Base-by-base conservation (phyloP, 768 basidiomycete genomes). In the Pholiota microspora region DNA sequence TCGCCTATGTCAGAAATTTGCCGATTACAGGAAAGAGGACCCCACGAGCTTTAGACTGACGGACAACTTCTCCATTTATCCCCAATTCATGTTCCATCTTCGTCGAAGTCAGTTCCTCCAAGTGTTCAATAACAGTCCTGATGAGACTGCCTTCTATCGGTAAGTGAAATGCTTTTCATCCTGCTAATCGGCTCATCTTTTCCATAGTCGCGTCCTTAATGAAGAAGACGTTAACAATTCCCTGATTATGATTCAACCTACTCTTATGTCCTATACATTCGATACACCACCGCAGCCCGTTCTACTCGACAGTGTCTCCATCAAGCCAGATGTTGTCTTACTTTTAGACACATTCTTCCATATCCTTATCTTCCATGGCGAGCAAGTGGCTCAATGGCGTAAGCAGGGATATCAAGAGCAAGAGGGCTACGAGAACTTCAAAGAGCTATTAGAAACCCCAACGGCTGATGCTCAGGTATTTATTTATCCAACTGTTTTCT, bases 61-160 rank as follows among this genome's bases (percentile, higher is more conserved):
- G 53, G 94, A 97, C 68, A 97, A 97, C 72, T 98, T 99, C 73
- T 92, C 91, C 68, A 98, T 99, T 64, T 99, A 99, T 70, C 97
- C 97, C 13, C 97, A 98, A 68, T 99, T 99, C 78, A 99, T 98
- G 97, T 99, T 98, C 86, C 97, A 99, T 73, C 72, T 99, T 57
- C 81, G 96, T 55, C 78, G 97, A 69, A 94, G 92, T 80, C 96
- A 98, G 73, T 98, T 99, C 78, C 77, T 99, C 69, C 97, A 99
- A 73, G 95, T 98, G 51, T 98, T 98, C 75, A 98, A 98, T 73
- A 99, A 98, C 78, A 95, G 93, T 79, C 97, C 97, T 7, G 97
- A 99, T 69, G 97, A 99, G 76, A 98, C 95, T 16, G 97, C 95
- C 12, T 98, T 96, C 79, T 98, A 98, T 71, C 81, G 95, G 94